Base-by-base conservation (phyloP, 2,329 filamentous ascomycete species). In the Verticillium nonalfalfae region DNA sequence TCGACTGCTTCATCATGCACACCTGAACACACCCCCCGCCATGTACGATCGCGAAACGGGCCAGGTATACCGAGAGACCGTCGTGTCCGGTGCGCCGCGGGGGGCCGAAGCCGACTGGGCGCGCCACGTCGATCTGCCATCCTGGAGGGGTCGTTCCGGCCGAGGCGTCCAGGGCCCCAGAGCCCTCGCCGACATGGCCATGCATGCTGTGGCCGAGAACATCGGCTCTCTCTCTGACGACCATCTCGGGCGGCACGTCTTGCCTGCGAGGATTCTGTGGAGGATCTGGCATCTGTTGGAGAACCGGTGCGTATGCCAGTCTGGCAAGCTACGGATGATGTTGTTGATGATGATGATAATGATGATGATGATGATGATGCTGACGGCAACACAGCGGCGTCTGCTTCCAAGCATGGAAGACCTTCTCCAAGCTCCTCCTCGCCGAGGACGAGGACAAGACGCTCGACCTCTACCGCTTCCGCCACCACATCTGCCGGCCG, bases 231-330 rank as follows among this genome's bases (percentile, higher is more conserved):
- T 78, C 9, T 70, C 74, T 2, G 65, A 68, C 21, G 66, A 71
- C 15, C 66, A 75, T 59, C 66, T 79, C 1, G 40, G 56, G 10
- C 64, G 63, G 14, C 70, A 75, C 2, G 60, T 62, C 9, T 63
- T 79, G n/a, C 75, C 77, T 7, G 58, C 59, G 39, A 67, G 67
- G n/a, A 62, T 77, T 36, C 59, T 74, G 14, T 71, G 71, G 72
- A 74, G 71, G 38, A 66, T 79, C 15, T 79, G 76, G 75, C 69
- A 69, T n/a, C 71, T 76, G 57, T 66, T 78, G 3, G 72, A 76
- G 59, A 72, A 74, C 60, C 73, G 76, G 76, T 77, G 38, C 54
- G 73, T 59, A n/a, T 21, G 21, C n/a, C 31, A 3, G 26, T 26
- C 26, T 26, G 26, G 26, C 26, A 26, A 26, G 26, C 26, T 26